Base-by-base conservation (phyloP, 768 basidiomycete species). In the Pleurotus sapidus region DNA sequence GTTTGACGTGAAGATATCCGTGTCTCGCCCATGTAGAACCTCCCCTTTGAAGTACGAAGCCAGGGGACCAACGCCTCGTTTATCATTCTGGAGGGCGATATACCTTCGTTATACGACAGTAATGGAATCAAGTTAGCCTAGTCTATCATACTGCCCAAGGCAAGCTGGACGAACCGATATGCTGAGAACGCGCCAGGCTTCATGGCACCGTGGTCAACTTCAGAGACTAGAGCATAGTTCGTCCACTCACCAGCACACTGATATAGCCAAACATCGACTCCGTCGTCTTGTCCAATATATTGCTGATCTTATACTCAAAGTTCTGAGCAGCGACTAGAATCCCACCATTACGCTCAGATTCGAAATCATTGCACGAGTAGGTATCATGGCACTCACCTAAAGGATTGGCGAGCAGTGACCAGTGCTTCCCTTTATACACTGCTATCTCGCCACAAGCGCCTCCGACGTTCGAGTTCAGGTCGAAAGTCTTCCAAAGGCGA, bases 31-130 rank as follows among this genome's bases (percentile, higher is more conserved):
- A 62, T 89, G 87, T 23, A 93, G 71, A 18, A 89, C 80, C 68
- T 99, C 97, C 7, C 97, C 97, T 68, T 98, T 91, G 79, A 99
- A 99, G 70, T 99, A 99, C 14, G 95, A 95, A 12, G 93, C 91
- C 3, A 98, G 74, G 4, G 96, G 96, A 0, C 96, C 96, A 20
- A 82, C 76, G 0, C 95, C 95, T 17, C 77, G 73, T 60, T 83
- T 82, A 65, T 95, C 83, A 63, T 98, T 97, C 69, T 91, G 89
- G 57, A 98, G 68, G 0, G 94, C 95, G 64, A 95, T 93, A 68
- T 93, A 91, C 49, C 87, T 84, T 34, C 11, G 30, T 34, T 9
- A 9, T 8, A 9, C 8, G 11, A 34, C 8, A 9, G 4, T 11
- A 34, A 11, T 9, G 30, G 6, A 34, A 59, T 27, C 45, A 5